A percentile compares a stretch with the other conserved stretches of the same genome.
These are phyloP conservation scores for Boletus sp. DNA, from an alignment of 768 basidiomycete genomes.

Conservation along the genomic window DNA sequence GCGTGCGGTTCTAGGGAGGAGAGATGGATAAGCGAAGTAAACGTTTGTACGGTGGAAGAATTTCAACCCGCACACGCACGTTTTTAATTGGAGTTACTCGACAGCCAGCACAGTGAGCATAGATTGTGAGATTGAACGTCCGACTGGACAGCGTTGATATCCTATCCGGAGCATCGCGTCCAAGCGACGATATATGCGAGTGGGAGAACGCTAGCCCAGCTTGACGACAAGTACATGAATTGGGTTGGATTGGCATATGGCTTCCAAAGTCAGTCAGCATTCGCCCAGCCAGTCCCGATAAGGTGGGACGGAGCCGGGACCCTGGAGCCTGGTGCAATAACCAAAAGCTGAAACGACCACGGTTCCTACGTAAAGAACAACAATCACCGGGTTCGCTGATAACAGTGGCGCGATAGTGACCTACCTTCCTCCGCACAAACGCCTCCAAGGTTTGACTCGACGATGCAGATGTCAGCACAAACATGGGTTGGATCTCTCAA, in stretches of 20 bases:
- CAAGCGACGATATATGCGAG: conserved; percentile 1
- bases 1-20: neutral
- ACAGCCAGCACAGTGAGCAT: neutral
- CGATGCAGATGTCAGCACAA: neutral
- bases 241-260: neutral
- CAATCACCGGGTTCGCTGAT: neutral
- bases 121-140: conserved; percentile 1
- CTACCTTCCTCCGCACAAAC: conserved; percentile 2
- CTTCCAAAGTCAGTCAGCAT: neutral
- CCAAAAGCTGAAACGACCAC: too few species aligned
- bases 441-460: conserved; percentile 4
- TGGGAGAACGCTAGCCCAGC: neutral
- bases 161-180: conserved; percentile 4
- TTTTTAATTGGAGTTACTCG: neutral
- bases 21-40: neutral
- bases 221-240: neutral
- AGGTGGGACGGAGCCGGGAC: neutral
- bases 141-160: neutral
- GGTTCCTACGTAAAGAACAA: neutral
- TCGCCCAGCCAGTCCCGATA: too few species aligned
- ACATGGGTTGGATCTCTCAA: neutral
- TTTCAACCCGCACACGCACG: neutral
- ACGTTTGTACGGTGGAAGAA: neutral
- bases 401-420: neutral
- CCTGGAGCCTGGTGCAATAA: neutral